Evolutionary conservation across 176 grass and related monocot species (phyloP), one percentile per base, ranked within the genome.

Genomic region (Pontederia paniculata): DNA sequence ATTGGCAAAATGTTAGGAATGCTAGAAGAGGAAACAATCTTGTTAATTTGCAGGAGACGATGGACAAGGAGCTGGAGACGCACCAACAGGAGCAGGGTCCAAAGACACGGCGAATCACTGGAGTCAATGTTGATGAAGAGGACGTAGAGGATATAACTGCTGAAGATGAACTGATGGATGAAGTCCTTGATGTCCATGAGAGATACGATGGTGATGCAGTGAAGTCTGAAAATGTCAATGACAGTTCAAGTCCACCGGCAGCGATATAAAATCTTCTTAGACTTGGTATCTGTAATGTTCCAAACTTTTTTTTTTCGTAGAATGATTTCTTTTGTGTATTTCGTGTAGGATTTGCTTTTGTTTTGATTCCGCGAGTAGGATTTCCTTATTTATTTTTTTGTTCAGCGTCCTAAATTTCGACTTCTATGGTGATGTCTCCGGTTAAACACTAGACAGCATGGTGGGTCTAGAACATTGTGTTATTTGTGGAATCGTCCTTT

Each of bases 61-160:
- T 97, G 91, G 91, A 97, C 31, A 87, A 90, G 71, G 91, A 97
- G 44, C 48, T 97, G 19, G 91, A 97, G 56, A 97, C 91, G 0
- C 90, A 88, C 65, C 86, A 78, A 62, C 70, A 84, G 3, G 91
- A 89, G 57, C 91, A 97, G 57, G 91, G 91, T 58, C 91, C 86
- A 1, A 97, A 97, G 69, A 79, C 79, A 69, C 71, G 86, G 41
- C 62, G 69, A 50, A 81, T 97, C 22, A 68, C 74, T 7, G 86
- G 79, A 12, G 77, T 56, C 72, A 79, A 84, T 44, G 77, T 83
- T 0, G 93, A 90, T 7, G 91, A 89, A 9, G 89, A 95, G 45
- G 93, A 90, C 58, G 69, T 71, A 5, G 93, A 97, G 31, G 93
- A 97, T 31, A 86, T 89, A 65, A 81, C 73, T 0, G 78, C 16